Evolutionary conservation across 2,329 filamentous ascomycete species (phyloP).

Genomic region (Microcyclosporella mali): DNA sequence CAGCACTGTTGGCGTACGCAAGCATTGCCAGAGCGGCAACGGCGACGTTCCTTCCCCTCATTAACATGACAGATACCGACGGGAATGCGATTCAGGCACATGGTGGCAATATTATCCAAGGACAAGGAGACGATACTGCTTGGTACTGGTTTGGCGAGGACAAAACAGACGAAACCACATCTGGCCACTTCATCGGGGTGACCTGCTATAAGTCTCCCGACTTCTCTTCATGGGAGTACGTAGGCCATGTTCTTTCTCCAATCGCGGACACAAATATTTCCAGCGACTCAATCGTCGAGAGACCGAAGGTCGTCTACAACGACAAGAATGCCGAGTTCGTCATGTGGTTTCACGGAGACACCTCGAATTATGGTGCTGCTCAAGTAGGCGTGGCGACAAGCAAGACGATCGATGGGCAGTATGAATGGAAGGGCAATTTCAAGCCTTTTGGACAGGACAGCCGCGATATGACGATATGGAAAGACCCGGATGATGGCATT

Average conservation of each 20-base stretch:
- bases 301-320: constrained; percentile 65
- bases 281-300: constrained; percentile 55
- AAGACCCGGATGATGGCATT: constrained; percentile 53
- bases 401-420: constrained; percentile 55
- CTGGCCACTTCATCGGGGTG: constrained; percentile 51
- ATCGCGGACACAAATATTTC: constrained; percentile 32
- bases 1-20: background rate
- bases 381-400: constrained; percentile 59
- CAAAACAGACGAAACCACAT: constrained; percentile 53
- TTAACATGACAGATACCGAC: constrained; percentile 26
- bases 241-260: constrained; percentile 52
- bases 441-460: constrained; percentile 47
- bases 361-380: constrained; percentile 55
- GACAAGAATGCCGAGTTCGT: constrained; percentile 58
- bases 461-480: constrained; percentile 55
- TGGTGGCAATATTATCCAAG: constrained; percentile 57
- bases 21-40: constrained; percentile 1
- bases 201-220: constrained; percentile 62
- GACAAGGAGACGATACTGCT: constrained; percentile 39
- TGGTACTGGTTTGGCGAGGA: constrained; percentile 68
- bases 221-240: constrained; percentile 59
- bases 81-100: constrained; percentile 60
- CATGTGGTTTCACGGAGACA: constrained; percentile 65
- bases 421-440: constrained; percentile 45
- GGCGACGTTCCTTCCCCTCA: constrained; percentile 22